phyloP scores from a whole-genome alignment of 2,329 filamentous ascomycete genomes.

The Septoria linicola region DNA sequence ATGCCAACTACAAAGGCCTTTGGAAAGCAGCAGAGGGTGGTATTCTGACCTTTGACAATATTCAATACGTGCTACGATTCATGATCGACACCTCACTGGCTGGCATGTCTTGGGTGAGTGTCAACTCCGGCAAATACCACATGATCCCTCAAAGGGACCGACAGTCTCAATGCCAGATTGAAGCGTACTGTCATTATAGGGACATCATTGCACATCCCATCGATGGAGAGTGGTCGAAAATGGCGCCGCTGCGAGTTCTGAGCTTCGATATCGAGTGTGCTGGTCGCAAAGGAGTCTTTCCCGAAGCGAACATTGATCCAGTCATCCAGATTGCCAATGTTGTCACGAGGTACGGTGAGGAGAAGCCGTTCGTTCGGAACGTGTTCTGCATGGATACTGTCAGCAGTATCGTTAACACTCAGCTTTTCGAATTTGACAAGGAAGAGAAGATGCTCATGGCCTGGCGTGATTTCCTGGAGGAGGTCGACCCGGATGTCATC shows the following conservation, averaged over 20 bases:
- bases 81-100: slow-evolving; percentile 97
- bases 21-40: slow-evolving; percentile 72
- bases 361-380: slow-evolving; percentile 92
- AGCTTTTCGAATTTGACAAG: slow-evolving; percentile 77
- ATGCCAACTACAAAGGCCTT: slow-evolving; percentile 85
- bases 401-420: slow-evolving; percentile 89
- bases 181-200: slow-evolving; percentile 78
- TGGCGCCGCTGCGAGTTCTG: slow-evolving; percentile 87
- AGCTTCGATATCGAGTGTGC: slow-evolving; percentile 99
- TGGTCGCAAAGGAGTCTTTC: slow-evolving; percentile 94
- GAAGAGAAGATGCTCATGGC: slow-evolving; percentile 89
- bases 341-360: slow-evolving; percentile 90
- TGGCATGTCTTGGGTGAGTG: slow-evolving; percentile 98
- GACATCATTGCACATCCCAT: slow-evolving; percentile 84
- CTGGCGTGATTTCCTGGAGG: slow-evolving; percentile 86
- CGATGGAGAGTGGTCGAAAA: slow-evolving; percentile 95
- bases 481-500: slow-evolving; percentile 93
- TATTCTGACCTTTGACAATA: slow-evolving; percentile 90
- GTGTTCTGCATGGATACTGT: slow-evolving; percentile 94
- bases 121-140: slow-evolving; percentile 69
- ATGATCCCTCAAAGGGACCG: slow-evolving; percentile 65
- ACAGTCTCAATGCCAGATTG: slow-evolving; percentile 94
- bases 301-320: slow-evolving; percentile 84
- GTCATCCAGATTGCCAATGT: slow-evolving; percentile 98
- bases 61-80: slow-evolving; percentile 91